Evolutionary conservation across 176 grass and related monocot genomes (phyloP).

Genomic region (Ananas comosus): DNA sequence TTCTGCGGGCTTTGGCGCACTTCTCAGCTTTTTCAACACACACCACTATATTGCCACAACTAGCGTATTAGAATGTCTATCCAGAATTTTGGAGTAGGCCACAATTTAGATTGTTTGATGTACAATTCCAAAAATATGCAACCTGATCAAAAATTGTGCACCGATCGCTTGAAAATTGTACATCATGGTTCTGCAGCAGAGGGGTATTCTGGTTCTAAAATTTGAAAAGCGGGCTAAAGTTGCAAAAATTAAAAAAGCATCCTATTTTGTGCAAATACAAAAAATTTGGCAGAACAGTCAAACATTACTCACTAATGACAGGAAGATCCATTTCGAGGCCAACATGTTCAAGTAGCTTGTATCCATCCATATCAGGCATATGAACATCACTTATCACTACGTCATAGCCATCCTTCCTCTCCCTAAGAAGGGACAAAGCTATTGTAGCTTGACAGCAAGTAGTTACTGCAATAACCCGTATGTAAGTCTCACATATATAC

Average conservation of each 20-base stretch:
- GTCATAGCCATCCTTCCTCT: conserved; percentile 82
- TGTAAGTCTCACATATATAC: background rate
- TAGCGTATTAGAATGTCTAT: too few relatives aligned
- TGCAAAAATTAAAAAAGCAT: conserved; percentile 4
- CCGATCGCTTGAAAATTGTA: too few relatives aligned
- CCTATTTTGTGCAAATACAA: background rate
- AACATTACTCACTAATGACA: conserved; percentile 63
- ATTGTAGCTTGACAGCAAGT: conserved; percentile 48
- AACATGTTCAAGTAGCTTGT: conserved; percentile 72
- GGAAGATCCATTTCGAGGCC: conserved; percentile 95
- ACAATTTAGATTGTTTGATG: too few relatives aligned
- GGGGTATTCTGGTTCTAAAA: background rate
- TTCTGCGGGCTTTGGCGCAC: too few relatives aligned
- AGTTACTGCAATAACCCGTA: conserved; percentile 44
- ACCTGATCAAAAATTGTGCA: too few relatives aligned
- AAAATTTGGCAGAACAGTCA: background rate
- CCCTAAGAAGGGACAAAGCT: conserved; percentile 58
- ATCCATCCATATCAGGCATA: conserved; percentile 80
- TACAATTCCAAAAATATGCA: too few relatives aligned
- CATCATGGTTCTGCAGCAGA: background rate
- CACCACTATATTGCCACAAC: too few relatives aligned
- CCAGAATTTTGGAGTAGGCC: too few relatives aligned
- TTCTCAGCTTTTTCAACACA: too few relatives aligned
- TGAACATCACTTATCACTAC: conserved; percentile 83
- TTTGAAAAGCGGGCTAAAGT: background rate